Conservation (phyloP, 2,329 filamentous ascomycete genomes). For the Fusarium sublunatum region DNA sequence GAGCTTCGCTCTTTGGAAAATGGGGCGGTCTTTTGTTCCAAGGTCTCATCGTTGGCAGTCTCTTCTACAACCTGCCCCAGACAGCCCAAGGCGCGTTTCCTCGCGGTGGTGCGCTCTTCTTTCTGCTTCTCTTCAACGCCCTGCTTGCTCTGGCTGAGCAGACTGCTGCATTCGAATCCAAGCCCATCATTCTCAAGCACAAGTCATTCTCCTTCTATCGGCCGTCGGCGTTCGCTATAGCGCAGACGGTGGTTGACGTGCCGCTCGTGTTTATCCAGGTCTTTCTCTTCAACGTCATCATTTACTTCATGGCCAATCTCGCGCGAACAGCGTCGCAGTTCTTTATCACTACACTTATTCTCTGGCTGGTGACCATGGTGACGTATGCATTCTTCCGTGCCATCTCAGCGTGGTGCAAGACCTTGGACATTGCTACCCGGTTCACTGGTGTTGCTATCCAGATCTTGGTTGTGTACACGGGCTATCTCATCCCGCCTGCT, state of each 20-base stretch:
- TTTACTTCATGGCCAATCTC: conserved; percentile 84
- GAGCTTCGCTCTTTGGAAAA: conserved; percentile 80
- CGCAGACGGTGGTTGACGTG: conserved; percentile 69
- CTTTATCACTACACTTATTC: conserved; percentile 73
- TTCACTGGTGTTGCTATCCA: conserved; percentile 68
- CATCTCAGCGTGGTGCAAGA: conserved; percentile 68
- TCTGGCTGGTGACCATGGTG: conserved; percentile 66
- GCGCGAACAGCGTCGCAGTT: conserved; percentile 73
- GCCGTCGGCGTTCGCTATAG: conserved; percentile 66
- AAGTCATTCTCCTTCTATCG: conserved; percentile 77
- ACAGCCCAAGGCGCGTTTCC: conserved; percentile 73
- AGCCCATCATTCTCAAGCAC: conserved; percentile 76
- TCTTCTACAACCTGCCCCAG: conserved; percentile 76
- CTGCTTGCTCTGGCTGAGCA: conserved; percentile 81
- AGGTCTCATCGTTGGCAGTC: conserved; percentile 78
- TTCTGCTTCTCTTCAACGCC: conserved; percentile 64
- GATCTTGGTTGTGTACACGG: conserved; percentile 74
- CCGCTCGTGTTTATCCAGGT: conserved; percentile 71
- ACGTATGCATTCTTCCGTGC: conserved; percentile 70
- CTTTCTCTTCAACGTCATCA: conserved; percentile 74
- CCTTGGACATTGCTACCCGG: conserved; percentile 71
- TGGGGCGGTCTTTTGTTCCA: conserved; percentile 82
- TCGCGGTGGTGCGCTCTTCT: conserved; percentile 61
- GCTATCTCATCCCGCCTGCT: conserved; percentile 70
- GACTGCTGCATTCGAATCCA: conserved; percentile 70